Conservation (phyloP, 2,329 filamentous ascomycete species). For the Xylariaceae sp. region DNA sequence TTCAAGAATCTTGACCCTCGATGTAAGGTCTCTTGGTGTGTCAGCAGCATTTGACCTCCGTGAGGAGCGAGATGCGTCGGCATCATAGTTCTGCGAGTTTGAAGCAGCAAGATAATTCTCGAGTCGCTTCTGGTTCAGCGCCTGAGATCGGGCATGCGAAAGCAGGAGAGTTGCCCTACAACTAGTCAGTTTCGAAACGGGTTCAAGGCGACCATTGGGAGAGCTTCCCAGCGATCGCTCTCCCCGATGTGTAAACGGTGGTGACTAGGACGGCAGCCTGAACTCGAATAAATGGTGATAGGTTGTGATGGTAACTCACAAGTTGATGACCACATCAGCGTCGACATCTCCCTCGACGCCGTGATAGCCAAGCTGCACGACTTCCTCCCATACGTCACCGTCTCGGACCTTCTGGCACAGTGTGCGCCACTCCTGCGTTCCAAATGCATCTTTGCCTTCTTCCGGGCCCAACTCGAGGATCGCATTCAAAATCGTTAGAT, state of each 20-base stretch:
- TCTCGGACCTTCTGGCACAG: constrained; percentile 81
- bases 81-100: constrained; percentile 65
- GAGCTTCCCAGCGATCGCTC: not conserved
- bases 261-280: not conserved
- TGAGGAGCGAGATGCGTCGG: constrained; percentile 44
- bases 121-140: constrained; percentile 76
- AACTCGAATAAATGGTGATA: not conserved
- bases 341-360: constrained; percentile 87
- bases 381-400: constrained; percentile 90
- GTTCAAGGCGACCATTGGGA: not conserved
- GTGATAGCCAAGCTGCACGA: constrained; percentile 80
- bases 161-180: constrained; percentile 78
- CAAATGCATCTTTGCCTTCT: constrained; percentile 85
- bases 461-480: constrained; percentile 84
- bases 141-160: constrained; percentile 81
- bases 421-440: constrained; percentile 75
- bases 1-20: constrained; percentile 86
- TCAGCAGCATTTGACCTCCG: constrained; percentile 57
- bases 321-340: constrained; percentile 84
- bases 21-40: constrained; percentile 77
- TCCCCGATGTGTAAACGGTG: not conserved
- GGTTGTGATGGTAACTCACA: constrained; percentile 48
- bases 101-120: constrained; percentile 84
- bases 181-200: constrained; percentile 3
- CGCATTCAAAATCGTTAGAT: constrained; percentile 87